These are phyloP conservation scores for Rhodotorula sp. DNA, from an alignment of 1,284 basidiomycete species.

Conservation along the genomic window DNA sequence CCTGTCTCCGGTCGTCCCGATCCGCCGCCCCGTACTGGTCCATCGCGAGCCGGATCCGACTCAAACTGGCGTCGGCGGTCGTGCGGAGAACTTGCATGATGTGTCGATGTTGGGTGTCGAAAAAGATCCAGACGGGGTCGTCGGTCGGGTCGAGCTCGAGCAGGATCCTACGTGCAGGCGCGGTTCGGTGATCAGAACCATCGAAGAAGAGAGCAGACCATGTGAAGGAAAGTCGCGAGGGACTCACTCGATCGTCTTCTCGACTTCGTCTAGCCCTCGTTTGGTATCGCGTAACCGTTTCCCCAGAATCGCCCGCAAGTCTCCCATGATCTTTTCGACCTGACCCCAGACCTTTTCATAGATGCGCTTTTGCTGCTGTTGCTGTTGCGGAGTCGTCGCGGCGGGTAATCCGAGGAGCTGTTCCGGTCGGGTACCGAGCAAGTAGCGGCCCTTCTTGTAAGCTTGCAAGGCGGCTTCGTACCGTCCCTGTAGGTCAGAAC, in stretches of 20 bases:
- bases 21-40: slow-evolving; percentile 33
- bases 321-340: slow-evolving; percentile 91
- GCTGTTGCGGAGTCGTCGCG: slow-evolving; percentile 53
- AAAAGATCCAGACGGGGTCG: slow-evolving; percentile 89
- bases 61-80: slow-evolving; percentile 64
- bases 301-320: slow-evolving; percentile 79
- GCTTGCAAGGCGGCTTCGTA: slow-evolving; percentile 92
- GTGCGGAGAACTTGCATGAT: slow-evolving; percentile 76
- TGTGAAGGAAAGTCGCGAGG: background rate
- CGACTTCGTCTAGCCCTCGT: slow-evolving; percentile 85
- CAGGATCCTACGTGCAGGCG: slow-evolving; percentile 61
- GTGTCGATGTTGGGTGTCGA: slow-evolving; percentile 87
- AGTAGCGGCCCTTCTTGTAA: slow-evolving; percentile 94
- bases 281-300: slow-evolving; percentile 73
- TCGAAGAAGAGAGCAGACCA: background rate
- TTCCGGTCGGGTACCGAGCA: slow-evolving; percentile 81
- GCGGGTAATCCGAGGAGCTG: slow-evolving; percentile 65
- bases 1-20: slow-evolving; percentile 21
- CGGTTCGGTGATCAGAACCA: background rate
- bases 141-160: slow-evolving; percentile 77
- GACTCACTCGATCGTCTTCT: slow-evolving; percentile 90
- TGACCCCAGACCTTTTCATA: slow-evolving; percentile 88
- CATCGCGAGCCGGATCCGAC: slow-evolving; percentile 37
- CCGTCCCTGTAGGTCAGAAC: slow-evolving; percentile 61
- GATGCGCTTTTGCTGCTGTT: slow-evolving; percentile 71